Conservation (phyloP, 2,329 filamentous ascomycete species). For the Lasiodiplodia citricola region DNA sequence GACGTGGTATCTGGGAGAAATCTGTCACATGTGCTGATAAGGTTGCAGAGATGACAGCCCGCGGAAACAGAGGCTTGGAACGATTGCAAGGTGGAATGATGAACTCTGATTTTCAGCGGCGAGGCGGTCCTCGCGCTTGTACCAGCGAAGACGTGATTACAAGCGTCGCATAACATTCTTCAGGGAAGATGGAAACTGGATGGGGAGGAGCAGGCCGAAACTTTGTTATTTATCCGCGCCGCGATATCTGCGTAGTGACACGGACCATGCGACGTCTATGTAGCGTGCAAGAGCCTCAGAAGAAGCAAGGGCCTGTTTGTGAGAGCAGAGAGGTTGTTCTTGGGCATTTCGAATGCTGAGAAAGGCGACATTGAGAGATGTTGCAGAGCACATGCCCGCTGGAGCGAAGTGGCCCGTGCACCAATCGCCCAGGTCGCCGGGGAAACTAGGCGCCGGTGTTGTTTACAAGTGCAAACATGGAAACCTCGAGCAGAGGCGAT, state of each 20-base stretch:
- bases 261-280: background rate
- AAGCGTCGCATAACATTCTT: background rate
- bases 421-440: background rate
- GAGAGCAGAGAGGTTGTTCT: no score
- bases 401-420: no score
- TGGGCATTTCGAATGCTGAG: no score
- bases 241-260: background rate
- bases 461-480: slow-evolving; percentile 20
- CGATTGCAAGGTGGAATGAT: background rate
- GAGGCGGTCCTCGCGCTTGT: background rate
- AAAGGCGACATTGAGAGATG: no score
- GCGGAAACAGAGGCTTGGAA: background rate
- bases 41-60: background rate
- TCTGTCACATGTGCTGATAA: background rate
- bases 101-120: background rate
- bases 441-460: slow-evolving; percentile 18
- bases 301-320: background rate
- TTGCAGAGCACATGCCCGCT: no score
- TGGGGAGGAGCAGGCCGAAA: background rate
- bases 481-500: background rate
- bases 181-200: background rate
- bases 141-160: background rate
- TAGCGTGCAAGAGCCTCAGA: background rate
- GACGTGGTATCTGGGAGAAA: background rate
- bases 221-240: background rate